phyloP scores from a whole-genome alignment of 495 filamentous ascomycete species.

The Penicillium canescens region DNA sequence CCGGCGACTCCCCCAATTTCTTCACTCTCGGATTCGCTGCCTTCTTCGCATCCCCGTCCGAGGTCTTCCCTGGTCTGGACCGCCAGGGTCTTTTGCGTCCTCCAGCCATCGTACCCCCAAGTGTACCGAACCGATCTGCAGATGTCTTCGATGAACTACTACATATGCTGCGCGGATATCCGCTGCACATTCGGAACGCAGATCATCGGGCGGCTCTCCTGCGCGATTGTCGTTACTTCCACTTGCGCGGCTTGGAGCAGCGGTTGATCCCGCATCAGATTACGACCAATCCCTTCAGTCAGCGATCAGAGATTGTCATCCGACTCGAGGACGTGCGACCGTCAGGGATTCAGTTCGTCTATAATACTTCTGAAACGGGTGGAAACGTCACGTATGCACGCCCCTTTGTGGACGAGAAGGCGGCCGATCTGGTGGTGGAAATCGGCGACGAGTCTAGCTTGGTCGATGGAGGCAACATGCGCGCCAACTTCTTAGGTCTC shows the following conservation, averaged over 20 bases:
- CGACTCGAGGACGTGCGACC: slow-evolving; percentile 83
- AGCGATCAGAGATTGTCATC: slow-evolving; percentile 74
- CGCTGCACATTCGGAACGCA: slow-evolving; percentile 72
- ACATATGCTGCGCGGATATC: slow-evolving; percentile 87
- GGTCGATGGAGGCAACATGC: slow-evolving; percentile 55
- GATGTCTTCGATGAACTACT: slow-evolving; percentile 80
- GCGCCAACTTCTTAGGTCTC: slow-evolving; percentile 71
- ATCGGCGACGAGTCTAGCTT: slow-evolving; percentile 68
- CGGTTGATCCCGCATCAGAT: slow-evolving; percentile 78
- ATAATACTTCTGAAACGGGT: slow-evolving; percentile 38
- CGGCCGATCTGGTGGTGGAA: slow-evolving; percentile 77
- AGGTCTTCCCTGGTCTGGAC: slow-evolving; percentile 85
- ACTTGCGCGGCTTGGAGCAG: slow-evolving; percentile 89
- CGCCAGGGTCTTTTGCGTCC: slow-evolving; percentile 82
- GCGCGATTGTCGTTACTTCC: slow-evolving; percentile 88
- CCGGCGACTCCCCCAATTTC: slow-evolving; percentile 91
- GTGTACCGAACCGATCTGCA: slow-evolving; percentile 75
- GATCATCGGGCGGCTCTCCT: slow-evolving; percentile 78
- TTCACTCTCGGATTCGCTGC: slow-evolving; percentile 90
- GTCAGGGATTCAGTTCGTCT: slow-evolving; percentile 69
- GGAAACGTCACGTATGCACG: slow-evolving; percentile 78
- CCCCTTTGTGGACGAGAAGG: slow-evolving; percentile 74
- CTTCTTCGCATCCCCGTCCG: slow-evolving; percentile 77
- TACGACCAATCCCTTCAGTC: slow-evolving; percentile 68
- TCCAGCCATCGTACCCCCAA: slow-evolving; percentile 80